These are phyloP conservation scores for Gossypium armourianum DNA, from an alignment of 441 rosid species.

Conservation along the genomic window DNA sequence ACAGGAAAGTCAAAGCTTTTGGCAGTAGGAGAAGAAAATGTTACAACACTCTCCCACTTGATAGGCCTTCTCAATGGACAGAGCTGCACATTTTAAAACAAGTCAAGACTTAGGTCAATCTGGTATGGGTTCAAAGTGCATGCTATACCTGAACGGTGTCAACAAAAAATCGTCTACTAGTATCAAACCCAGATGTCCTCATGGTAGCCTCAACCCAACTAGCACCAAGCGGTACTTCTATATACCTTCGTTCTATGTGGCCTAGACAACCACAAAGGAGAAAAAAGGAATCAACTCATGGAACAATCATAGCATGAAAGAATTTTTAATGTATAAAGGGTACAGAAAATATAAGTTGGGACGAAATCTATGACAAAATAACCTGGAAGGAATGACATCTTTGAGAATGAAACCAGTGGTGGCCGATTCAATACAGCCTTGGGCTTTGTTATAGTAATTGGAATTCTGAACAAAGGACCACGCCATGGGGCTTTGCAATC, in stretches of 20 bases:
- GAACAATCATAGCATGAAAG: neutral
- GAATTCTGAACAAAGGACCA: conserved; percentile 82
- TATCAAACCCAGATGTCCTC: conserved; percentile 77
- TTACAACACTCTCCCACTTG: conserved; percentile 72
- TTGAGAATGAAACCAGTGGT: conserved; percentile 54
- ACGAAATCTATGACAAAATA: neutral
- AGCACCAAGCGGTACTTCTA: conserved; percentile 83
- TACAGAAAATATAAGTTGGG: conserved; percentile 6
- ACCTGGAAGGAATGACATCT: conserved; percentile 90
- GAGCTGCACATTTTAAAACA: conserved; percentile 45
- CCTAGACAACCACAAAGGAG: conserved; percentile 34
- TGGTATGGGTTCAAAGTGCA: conserved; percentile 14
- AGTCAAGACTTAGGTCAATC: conserved; percentile 22
- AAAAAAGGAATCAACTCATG: neutral
- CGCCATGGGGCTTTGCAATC: conserved; percentile 95
- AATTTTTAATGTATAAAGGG: neutral
- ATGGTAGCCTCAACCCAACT: conserved; percentile 93
- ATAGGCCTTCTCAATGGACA: conserved; percentile 83
- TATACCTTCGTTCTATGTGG: conserved; percentile 74
- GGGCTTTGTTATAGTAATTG: conserved; percentile 81
- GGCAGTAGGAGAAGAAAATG: conserved; percentile 69
- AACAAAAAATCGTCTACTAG: conserved; percentile 64
- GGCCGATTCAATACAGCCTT: conserved; percentile 47
- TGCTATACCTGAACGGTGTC: conserved; percentile 74
- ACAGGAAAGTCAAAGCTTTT: conserved; percentile 73